Base-by-base conservation (phyloP, 331 rosid species). In the Prunus yedoensis region DNA sequence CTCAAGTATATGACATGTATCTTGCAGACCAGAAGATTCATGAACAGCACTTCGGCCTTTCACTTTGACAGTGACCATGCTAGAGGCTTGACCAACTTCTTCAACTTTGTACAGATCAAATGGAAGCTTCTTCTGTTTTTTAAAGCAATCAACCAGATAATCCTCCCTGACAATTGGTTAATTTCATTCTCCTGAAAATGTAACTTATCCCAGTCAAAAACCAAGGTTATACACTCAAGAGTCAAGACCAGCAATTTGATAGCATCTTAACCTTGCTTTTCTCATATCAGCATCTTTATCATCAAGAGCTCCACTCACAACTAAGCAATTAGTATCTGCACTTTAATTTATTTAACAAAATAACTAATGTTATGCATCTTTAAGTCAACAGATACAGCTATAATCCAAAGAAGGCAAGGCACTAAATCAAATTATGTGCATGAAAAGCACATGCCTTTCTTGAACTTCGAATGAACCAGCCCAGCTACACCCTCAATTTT, bases 11-110 rank as follows among this genome's bases (percentile, higher is more conserved):
- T 94, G 97, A 54, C 99, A 92, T 9, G 88, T 85, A 77, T 92
- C 99, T 79, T 90, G 97, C 57, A 92, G 79, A 76, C 99, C 96
- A 75, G 97, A 94, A 71, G 84, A 83, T 85, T 92, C 96, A 28
- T 92, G 95, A 79, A 94, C 97, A 47, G 97, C 91, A 88, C 99
- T 90, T 16, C 73, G 84, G 59, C 97, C 99, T 81, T 94, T 92
- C 85, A 94, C 99, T 87, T 92, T 94, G 75, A 94, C 84, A 43
- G 99, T 94, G 81, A 88, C 90, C 91, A 90, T 85, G 83, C 96
- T 89, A 64, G 97, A 86, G 82, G 93, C 35, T 86, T 87, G 90
- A 28, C 91, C 87, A 75, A 77, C 63, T 61, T 81, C 86, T 87
- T 94, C 97, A 60, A 90, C 87, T 80, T 88, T 94, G 88, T 94